These are phyloP conservation scores for Paradendryphiella salina DNA, from an alignment of 2,329 filamentous ascomycete genomes.

Conservation along the genomic window DNA sequence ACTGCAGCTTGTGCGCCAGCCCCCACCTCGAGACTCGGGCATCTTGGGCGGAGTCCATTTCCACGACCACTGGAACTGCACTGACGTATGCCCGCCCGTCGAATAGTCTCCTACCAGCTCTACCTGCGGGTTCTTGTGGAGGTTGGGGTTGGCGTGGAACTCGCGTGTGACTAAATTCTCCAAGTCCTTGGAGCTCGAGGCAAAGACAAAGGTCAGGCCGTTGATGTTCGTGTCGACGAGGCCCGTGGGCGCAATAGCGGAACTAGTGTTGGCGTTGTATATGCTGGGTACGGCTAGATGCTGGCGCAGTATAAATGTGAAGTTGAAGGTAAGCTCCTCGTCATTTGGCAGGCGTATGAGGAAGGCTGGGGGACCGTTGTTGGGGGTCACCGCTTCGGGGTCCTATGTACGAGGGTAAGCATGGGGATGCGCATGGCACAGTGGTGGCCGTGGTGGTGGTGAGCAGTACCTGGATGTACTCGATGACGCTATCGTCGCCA, in stretches of 20 bases:
- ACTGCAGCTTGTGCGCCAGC: slow-evolving; percentile 95
- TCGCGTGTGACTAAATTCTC: slow-evolving; percentile 93
- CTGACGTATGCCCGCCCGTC: slow-evolving; percentile 79
- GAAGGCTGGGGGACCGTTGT: slow-evolving; percentile 64
- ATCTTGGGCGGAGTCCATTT: slow-evolving; percentile 90
- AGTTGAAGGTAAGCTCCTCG: slow-evolving; percentile 90
- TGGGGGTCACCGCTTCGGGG: slow-evolving; percentile 60
- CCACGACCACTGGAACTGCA: slow-evolving; percentile 95
- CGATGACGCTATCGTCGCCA: slow-evolving; percentile 75
- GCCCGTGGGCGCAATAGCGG: slow-evolving; percentile 50
- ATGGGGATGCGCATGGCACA: not conserved
- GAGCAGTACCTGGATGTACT: slow-evolving; percentile 73
- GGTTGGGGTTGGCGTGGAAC: slow-evolving; percentile 94
- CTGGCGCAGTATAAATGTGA: slow-evolving; percentile 79
- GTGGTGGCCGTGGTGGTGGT: not conserved
- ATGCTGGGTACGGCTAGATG: slow-evolving; percentile 49
- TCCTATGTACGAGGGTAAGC: slow-evolving; percentile 61
- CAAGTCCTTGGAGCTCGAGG: slow-evolving; percentile 80
- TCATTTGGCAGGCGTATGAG: slow-evolving; percentile 86
- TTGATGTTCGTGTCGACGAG: slow-evolving; percentile 74
- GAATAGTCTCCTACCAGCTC: slow-evolving; percentile 90
- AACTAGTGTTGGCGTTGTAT: slow-evolving; percentile 49
- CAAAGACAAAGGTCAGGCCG: slow-evolving; percentile 90
- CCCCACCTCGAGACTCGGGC: slow-evolving; percentile 79
- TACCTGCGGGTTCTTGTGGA: slow-evolving; percentile 96